Percentiles rank a stretch among this genome's conserved stretches.
Evolutionary conservation across 495 filamentous ascomycete species (phyloP).

Genomic region (Penicillium samsonianum): DNA sequence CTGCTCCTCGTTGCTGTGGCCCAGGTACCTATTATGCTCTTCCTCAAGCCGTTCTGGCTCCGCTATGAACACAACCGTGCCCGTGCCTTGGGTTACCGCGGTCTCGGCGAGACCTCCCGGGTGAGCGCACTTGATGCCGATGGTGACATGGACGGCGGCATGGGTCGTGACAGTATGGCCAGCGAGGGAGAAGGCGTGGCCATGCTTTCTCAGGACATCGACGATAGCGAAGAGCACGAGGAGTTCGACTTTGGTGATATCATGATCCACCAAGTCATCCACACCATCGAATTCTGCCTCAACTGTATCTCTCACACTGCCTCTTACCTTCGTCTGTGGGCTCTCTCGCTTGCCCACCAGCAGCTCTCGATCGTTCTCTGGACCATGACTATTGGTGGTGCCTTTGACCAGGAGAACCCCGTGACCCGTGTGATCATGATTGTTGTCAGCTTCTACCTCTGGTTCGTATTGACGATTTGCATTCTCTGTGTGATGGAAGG

Average conservation of each 20-base stretch:
- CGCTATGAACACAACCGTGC: conserved; percentile 90
- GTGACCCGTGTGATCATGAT: conserved; percentile 73
- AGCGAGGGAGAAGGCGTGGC: conserved; percentile 86
- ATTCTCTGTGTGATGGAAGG: conserved; percentile 83
- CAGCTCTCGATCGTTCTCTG: conserved; percentile 96
- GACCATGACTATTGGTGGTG: conserved; percentile 86
- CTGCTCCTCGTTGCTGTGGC: conserved; percentile 80
- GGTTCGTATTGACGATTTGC: conserved; percentile 81
- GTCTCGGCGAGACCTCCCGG: conserved; percentile 81
- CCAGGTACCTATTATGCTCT: conserved; percentile 87
- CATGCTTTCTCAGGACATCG: conserved; percentile 86
- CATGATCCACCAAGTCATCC: conserved; percentile 99
- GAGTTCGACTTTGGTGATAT: conserved; percentile 96
- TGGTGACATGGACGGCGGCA: conserved; percentile 52
- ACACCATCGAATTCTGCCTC: conserved; percentile 99
- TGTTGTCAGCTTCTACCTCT: conserved; percentile 77
- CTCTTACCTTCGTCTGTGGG: conserved; percentile 98
- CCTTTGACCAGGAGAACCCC: conserved; percentile 63
- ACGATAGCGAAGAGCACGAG: conserved; percentile 74
- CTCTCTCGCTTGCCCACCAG: conserved; percentile 93
- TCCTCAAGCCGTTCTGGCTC: conserved; percentile 94
- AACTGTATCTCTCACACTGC: conserved; percentile 99
- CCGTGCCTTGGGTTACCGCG: conserved; percentile 84
- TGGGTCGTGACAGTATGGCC: conserved; percentile 66
- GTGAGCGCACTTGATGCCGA: conserved; percentile 90